Evolutionary conservation across 306 rosid species (phyloP), one percentile per base, ranked within the genome.

Genomic region (Fragaria iinumae): DNA sequence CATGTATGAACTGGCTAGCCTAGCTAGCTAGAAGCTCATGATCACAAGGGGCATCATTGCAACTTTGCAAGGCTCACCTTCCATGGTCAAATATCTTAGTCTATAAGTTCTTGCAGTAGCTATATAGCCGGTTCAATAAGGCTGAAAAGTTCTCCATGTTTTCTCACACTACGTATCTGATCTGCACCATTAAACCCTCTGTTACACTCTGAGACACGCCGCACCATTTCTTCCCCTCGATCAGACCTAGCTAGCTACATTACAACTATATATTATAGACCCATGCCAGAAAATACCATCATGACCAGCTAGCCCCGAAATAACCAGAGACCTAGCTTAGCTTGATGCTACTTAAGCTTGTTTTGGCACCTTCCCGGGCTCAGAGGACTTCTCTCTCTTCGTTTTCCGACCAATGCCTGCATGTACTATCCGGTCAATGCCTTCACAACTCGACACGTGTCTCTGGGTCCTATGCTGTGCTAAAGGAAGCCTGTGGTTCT

Each of bases 91-190:
- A 85, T 39, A 88, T 88, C 91, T 85, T 69, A 80, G 83, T 87
- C 80, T 71, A 56, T 77, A 89, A 88, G 88, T 86, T 89, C 86
- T 76, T 69, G 32, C 4, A 38, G 59, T 59, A 65, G 45, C 77
- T 18, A 53, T 69, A 17, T 70, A n/a, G 48, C 68, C 23, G 41
- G 17, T 34, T 63, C 23, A 1, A 32, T 32, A 63, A 41, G 43
- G 11, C 68, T 29, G 68, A 32, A 29, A 63, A 14, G 11, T 4
- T 32, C 12, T 16, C 14, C 17, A 32, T 38, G 20, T 32, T 76
- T 34, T 17, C 23, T 63, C 11, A 8, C 38, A n/a, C 48, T 6
- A 2, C 49, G 11, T 13, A 36, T 29, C 41, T 62, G 67, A 62
- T 62, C 36, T 67, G 59, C 27, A 55, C 49, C 52, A 72, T 55